Evolutionary conservation across 306 rosid genomes (phyloP).

Genomic region (Abrus pulchellus): DNA sequence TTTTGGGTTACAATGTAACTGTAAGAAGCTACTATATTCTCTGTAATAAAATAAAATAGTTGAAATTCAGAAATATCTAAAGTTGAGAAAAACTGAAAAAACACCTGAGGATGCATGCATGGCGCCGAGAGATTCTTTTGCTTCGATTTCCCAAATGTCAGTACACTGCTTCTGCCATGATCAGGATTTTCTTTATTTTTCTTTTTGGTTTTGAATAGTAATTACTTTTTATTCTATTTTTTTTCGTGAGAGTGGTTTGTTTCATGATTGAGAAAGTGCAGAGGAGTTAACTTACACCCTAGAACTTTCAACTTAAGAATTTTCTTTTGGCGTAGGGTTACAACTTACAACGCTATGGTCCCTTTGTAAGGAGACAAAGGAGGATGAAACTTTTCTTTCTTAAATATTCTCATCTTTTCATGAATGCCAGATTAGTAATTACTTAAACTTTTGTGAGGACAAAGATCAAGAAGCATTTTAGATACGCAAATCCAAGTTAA

Average conservation of each 20-base stretch:
- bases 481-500: neutral
- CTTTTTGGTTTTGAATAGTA: neutral
- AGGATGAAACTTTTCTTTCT: slow-evolving; percentile 41
- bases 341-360: slow-evolving; percentile 40
- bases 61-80: neutral
- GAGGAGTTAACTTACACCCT: neutral
- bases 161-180: slow-evolving; percentile 44
- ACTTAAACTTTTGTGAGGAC: neutral
- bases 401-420: slow-evolving; percentile 45
- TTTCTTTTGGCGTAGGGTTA: neutral
- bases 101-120: slow-evolving; percentile 45
- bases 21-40: slow-evolving; percentile 38
- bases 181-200: slow-evolving; percentile 36
- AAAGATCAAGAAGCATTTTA: neutral
- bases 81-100: slow-evolving; percentile 28
- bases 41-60: slow-evolving; percentile 50
- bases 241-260: slow-evolving; percentile 1
- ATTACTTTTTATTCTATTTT: neutral
- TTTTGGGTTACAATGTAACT: slow-evolving; percentile 32
- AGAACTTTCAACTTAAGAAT: slow-evolving; percentile 15
- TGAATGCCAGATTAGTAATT: slow-evolving; percentile 3
- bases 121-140: slow-evolving; percentile 49
- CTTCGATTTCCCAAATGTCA: slow-evolving; percentile 56
- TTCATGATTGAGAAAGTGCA: slow-evolving; percentile 39
- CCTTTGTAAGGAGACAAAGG: slow-evolving; percentile 44